Evolutionary conservation across 2,329 filamentous ascomycete genomes (phyloP), one percentile per base, ranked within the genome.

Genomic region (Pseudomassariella vexata): DNA sequence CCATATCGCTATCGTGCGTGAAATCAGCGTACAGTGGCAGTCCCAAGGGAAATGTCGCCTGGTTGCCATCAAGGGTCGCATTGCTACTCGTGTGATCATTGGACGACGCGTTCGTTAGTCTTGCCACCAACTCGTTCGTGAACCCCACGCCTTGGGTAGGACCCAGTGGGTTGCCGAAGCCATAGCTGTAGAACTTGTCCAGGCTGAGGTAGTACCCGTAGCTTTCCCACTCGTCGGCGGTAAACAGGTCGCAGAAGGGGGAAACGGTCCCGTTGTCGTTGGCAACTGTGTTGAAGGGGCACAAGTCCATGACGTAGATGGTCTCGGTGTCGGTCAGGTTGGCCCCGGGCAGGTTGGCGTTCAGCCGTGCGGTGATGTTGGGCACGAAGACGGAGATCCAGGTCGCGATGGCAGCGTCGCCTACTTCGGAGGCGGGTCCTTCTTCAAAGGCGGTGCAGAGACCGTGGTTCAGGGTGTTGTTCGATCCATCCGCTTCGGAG

Each of bases 1-100:
- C 76, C 78, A 95, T 87, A 50, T 83, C 79, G 55, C 94, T 95
- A 58, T 95, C 89, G 57, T 95, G 89, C 40, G 79, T 85, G 52
- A 95, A 95, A 57, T 95, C 89, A 0, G 86, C 87, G 50, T 92
- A 95, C 2, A 95, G 60, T 8, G 61, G 61, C 24, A 64, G 58
- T 37, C 72, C 68, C 0, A 94, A 63, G 0, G 89, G 88, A 48
- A 95, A 95, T 0, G 84, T 89, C 4, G 58, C 52, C 1, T 71
- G 60, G 37, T 77, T 66, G 4, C 62, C 62, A 53, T 94, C 84
- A 0, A 95, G 68, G 0, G 88, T 94, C 21, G 62, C 65, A 56
- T 95, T 95, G 6, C 80, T 85, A 35, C 68, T 77, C 1, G 87
- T 94, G 37, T 74, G 60, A 53, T 94, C 87, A 0, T 66, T 46